Conservation (phyloP, 176 grass and related monocot species). For the Avena eriantha region DNA sequence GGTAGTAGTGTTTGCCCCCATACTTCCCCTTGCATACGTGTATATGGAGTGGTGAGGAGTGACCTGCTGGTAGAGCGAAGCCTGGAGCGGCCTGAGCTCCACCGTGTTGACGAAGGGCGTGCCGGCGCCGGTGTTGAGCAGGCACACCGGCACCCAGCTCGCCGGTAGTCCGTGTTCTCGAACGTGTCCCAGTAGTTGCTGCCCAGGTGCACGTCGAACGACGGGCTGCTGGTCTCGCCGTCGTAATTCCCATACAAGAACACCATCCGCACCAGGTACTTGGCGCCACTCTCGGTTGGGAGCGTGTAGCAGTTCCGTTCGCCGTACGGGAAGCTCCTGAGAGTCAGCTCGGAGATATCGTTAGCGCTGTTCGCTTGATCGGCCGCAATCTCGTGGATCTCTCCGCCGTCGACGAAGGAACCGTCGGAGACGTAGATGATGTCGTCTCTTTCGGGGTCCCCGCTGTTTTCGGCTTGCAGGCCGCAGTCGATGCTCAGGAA, state of each 20-base stretch:
- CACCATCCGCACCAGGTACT: not conserved
- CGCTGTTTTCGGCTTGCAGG: not conserved
- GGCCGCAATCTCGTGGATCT: not conserved
- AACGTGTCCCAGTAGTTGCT: not conserved
- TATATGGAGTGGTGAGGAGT: not conserved
- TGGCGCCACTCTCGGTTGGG: not conserved
- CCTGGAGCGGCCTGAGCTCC: slow-evolving; percentile 28
- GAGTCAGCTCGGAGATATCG: not conserved
- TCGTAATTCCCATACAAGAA: not conserved
- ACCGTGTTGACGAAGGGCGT: not conserved
- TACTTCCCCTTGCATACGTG: too few relatives aligned
- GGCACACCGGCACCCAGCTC: slow-evolving; percentile 40
- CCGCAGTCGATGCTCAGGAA: not conserved
- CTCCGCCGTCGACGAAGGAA: not conserved
- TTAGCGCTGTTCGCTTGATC: not conserved
- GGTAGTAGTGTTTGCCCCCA: too few relatives aligned
- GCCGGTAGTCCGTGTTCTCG: not conserved
- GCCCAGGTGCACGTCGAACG: not conserved
- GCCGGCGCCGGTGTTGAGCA: slow-evolving; percentile 41
- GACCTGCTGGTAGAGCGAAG: not conserved
- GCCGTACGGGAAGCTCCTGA: not conserved
- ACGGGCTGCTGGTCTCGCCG: too few relatives aligned
- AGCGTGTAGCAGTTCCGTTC: not conserved
- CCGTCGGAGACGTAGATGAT: not conserved
- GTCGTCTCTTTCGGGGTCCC: not conserved